These are phyloP conservation scores for Dicorynia guianensis DNA, from an alignment of 306 rosid species.

Conservation along the genomic window DNA sequence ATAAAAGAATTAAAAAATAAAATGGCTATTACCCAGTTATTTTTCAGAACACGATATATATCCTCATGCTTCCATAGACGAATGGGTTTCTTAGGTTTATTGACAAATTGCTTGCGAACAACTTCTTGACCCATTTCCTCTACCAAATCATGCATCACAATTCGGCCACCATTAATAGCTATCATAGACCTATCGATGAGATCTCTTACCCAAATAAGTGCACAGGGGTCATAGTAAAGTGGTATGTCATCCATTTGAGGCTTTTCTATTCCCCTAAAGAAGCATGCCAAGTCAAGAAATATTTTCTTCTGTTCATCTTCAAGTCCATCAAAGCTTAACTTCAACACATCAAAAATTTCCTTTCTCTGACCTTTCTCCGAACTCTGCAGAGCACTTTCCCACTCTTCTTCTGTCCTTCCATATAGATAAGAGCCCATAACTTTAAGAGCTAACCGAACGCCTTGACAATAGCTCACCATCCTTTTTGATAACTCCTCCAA, in stretches of 20 bases:
- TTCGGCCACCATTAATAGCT: not conserved
- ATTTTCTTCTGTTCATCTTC: not conserved
- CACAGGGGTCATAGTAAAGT: not conserved
- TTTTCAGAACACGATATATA: too few species aligned
- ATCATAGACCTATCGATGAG: not conserved
- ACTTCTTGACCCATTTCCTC: too few species aligned
- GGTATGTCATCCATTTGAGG: too few species aligned
- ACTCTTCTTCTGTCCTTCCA: not conserved
- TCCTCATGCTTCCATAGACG: too few species aligned
- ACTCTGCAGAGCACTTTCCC: slow-evolving; percentile 10
- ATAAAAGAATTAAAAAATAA: too few species aligned
- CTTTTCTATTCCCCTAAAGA: not conserved
- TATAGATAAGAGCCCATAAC: slow-evolving; percentile 14
- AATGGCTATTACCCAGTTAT: too few species aligned
- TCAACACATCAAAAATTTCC: not conserved
- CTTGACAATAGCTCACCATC: too few species aligned
- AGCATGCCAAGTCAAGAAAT: not conserved
- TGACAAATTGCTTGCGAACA: too few species aligned
- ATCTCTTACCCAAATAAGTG: not conserved
- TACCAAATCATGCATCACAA: too few species aligned
- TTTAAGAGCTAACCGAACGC: slow-evolving; percentile 29
- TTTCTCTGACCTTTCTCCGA: not conserved
- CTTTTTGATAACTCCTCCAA: too few species aligned
- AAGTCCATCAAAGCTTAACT: slow-evolving; percentile 31
- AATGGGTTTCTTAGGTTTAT: too few species aligned